Evolutionary conservation across 1,284 basidiomycete genomes (phyloP), one percentile per base, ranked within the genome.

Genomic region (Marasmius sp.): DNA sequence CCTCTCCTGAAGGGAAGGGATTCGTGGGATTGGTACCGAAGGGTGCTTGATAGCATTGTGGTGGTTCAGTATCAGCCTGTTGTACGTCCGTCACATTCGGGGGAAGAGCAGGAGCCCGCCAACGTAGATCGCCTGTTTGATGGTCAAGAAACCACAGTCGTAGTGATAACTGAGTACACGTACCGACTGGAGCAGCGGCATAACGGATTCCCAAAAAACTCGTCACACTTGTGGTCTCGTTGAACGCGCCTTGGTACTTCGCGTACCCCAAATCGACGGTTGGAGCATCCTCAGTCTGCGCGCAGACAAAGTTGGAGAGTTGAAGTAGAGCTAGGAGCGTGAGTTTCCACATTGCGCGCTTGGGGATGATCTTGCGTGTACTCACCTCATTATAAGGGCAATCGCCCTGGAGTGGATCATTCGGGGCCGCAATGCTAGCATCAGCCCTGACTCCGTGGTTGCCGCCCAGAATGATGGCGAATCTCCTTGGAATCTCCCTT

Each of bases 131-230:
- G 48, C 68, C 73, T 74, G 16, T 20, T 38, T 39, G 14, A 47
- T 20, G 6, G 39, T 7, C 33, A 41, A n/a, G 4, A 39, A 11
- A 39, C 12, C 36, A 34, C 9, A 18, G 20, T 18, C 27, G 1
- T 48, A 16, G n/a, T n/a, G 52, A 9, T 11, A 54, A 48, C 51
- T 37, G 48, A 22, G 39, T 50, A 22, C 8, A 63, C 69, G 38
- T 37, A 70, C 75, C 74, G 14, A 65, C 59, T 9, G 75, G 75
- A 60, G 75, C 66, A 14, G 70, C 67, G 14, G 75, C 75, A 59
- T 71, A 77, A 22, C 73, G 72, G 47, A 76, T 63, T 4, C 75
- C 72, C 6, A 75, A 63, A 58, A 76, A 76, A 33, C 64, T 69
- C 1, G 74, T 72, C 6, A 70, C 56, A 37, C 61, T 61, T 18